Percentiles rank a stretch among this genome's conserved stretches.
These are phyloP conservation scores for Aspergillus sp. DNA, from an alignment of 2,329 filamentous ascomycete species.

Conservation along the genomic window DNA sequence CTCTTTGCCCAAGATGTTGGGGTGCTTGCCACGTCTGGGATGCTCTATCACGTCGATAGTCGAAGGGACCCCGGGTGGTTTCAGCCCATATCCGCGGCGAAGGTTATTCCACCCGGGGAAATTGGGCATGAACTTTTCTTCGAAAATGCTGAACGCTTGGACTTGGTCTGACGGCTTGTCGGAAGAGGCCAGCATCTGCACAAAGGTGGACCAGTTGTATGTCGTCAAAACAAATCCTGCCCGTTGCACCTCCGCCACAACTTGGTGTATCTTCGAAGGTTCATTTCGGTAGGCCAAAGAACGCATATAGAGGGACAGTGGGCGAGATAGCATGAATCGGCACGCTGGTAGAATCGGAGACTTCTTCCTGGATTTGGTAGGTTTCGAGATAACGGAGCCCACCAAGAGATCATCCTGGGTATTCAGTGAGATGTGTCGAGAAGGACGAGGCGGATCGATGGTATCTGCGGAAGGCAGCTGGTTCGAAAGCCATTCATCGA, in stretches of 20 bases:
- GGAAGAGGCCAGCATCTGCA: constrained; percentile 65
- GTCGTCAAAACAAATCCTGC: constrained; percentile 73
- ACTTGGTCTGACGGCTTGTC: constrained; percentile 54
- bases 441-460: constrained; percentile 11
- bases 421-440: constrained; percentile 5
- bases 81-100: constrained; percentile 30
- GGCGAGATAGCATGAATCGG: constrained; percentile 49
- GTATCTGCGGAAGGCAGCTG: constrained; percentile 7
- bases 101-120: constrained; percentile 70
- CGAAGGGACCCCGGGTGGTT: constrained; percentile 27
- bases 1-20: constrained; percentile 29
- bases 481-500: constrained; percentile 20
- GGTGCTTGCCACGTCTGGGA: constrained; percentile 18
- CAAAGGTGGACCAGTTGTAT: constrained; percentile 76
- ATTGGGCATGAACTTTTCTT: constrained; percentile 71
- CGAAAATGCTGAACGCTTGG: constrained; percentile 69
- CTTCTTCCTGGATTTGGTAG: constrained; percentile 1
- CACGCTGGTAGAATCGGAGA: constrained; percentile 36
- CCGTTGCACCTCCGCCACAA: constrained; percentile 56
- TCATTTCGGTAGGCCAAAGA: constrained; percentile 55
- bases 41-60: constrained; percentile 34
- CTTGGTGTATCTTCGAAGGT: constrained; percentile 49
- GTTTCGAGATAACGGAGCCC: neutral
- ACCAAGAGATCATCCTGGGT: constrained; percentile 6
- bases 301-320: constrained; percentile 53